Evolutionary conservation across 225 moss, liverwort and hornwort genomes (phyloP).

Genomic region (Bryum argenteum): DNA sequence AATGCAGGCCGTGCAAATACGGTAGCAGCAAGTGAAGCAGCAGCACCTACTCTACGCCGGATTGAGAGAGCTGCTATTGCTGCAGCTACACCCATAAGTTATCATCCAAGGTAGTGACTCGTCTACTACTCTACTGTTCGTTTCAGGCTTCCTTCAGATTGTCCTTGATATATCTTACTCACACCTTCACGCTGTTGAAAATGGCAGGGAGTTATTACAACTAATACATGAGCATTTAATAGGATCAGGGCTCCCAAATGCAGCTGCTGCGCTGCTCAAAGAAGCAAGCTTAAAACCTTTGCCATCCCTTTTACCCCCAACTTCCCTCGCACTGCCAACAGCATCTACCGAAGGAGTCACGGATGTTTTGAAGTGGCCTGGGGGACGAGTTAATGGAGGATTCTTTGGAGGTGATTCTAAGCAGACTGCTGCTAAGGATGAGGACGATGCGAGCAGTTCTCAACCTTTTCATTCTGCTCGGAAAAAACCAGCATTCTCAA

Average conservation of each 20-base stretch:
- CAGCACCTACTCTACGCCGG: conserved; percentile 91
- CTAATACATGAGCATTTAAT: conserved; percentile 95
- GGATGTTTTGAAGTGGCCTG: conserved; percentile 82
- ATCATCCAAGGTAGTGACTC: conserved; percentile 75
- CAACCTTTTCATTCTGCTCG: conserved; percentile 51
- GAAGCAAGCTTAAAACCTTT: conserved; percentile 89
- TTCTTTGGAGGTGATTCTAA: conserved; percentile 58
- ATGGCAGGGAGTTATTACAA: conserved; percentile 86
- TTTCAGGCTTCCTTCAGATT: conserved; percentile 12
- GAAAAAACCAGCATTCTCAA: conserved; percentile 84
- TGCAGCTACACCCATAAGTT: conserved; percentile 97
- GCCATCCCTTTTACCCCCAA: conserved; percentile 66
- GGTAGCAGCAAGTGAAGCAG: conserved; percentile 98
- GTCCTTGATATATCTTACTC: neutral
- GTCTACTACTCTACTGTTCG: neutral
- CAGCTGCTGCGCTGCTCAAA: conserved; percentile 74
- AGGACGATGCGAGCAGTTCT: conserved; percentile 67
- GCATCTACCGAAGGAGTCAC: conserved; percentile 46
- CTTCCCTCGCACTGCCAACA: conserved; percentile 51
- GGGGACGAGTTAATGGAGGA: conserved; percentile 80
- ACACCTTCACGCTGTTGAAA: conserved; percentile 6
- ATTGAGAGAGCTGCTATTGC: conserved; percentile 99
- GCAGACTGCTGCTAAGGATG: conserved; percentile 51
- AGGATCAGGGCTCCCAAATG: conserved; percentile 80
- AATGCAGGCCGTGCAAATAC: conserved; percentile 97